A percentile compares a stretch with the other conserved stretches of the same genome.
These are phyloP conservation scores for Trichoderma semiorbis DNA, from an alignment of 2,329 filamentous ascomycete species.

Conservation along the genomic window DNA sequence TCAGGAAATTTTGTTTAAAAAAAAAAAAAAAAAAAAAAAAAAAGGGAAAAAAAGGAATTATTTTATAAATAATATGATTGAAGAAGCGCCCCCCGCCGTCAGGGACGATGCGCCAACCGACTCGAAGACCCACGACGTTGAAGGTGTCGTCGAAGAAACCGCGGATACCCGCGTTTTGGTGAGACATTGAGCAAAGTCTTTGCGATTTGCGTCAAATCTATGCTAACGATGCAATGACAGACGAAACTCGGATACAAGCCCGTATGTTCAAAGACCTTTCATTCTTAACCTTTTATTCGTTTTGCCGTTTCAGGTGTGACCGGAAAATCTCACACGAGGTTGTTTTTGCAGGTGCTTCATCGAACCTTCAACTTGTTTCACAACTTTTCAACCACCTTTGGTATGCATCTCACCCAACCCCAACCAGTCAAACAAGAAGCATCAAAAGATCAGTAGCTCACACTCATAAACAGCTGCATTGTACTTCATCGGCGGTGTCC, in stretches of 20 bases:
- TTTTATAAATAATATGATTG: not conserved
- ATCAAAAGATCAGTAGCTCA: not conserved
- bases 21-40: not conserved
- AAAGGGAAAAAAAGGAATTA: not conserved
- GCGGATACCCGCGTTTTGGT: constrained; percentile 4
- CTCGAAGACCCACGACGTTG: not conserved
- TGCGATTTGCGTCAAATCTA: not conserved
- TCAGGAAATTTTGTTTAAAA: not conserved
- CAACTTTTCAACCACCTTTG: constrained; percentile 58
- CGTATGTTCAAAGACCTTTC: constrained; percentile 13
- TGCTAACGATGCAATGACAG: constrained; percentile 15
- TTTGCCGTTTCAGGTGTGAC: not conserved
- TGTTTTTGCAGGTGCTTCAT: constrained; percentile 46
- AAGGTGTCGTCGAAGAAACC: not conserved
- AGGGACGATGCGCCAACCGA: not conserved
- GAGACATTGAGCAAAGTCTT: not conserved
- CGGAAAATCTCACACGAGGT: not conserved
- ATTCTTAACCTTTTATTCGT: no score
- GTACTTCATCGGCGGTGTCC: constrained; percentile 58
- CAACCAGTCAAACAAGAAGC: not conserved
- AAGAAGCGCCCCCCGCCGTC: not conserved
- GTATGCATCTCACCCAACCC: constrained; percentile 32
- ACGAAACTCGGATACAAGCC: constrained; percentile 28
- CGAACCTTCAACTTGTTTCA: constrained; percentile 55
- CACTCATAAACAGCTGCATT: constrained; percentile 42